Evolutionary conservation across 106 monocot species (phyloP).

Genomic region (Dactylorhiza incarnata): DNA sequence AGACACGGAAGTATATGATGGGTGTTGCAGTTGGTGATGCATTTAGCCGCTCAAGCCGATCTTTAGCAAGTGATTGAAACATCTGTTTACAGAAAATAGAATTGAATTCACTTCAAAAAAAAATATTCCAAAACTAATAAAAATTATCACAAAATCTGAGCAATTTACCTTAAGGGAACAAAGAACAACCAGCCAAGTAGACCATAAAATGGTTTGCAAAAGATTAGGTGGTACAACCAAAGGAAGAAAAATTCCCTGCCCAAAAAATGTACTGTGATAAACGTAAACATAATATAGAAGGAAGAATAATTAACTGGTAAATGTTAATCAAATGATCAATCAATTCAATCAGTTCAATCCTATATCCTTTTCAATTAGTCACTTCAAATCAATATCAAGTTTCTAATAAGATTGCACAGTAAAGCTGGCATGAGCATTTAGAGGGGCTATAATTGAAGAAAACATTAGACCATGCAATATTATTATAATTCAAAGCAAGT

Average conservation of each 20-base stretch:
- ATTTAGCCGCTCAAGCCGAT: constrained; percentile 89
- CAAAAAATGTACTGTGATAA: not conserved
- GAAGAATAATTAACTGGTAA: not conserved
- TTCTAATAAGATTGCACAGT: no score
- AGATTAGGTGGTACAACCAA: constrained; percentile 78
- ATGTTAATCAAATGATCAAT: not conserved
- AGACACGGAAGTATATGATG: constrained; percentile 74
- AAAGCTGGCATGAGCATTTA: no score
- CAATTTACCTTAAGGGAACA: constrained; percentile 75
- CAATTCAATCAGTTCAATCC: not conserved
- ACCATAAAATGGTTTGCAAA: constrained; percentile 68
- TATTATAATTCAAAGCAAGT: no score
- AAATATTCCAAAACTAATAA: not conserved
- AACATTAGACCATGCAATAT: no score
- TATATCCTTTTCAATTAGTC: no score
- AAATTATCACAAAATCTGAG: not conserved
- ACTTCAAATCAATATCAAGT: no score
- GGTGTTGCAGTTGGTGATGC: constrained; percentile 81
- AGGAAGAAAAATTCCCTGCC: constrained; percentile 84
- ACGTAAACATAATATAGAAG: not conserved
- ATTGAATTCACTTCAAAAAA: not conserved
- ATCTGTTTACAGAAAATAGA: constrained; percentile 45
- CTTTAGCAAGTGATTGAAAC: constrained; percentile 86
- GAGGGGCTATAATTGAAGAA: no score
- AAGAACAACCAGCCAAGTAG: constrained; percentile 65